Base-by-base conservation (phyloP, 148 eudicot species). In the Suaeda aralocaspica region DNA sequence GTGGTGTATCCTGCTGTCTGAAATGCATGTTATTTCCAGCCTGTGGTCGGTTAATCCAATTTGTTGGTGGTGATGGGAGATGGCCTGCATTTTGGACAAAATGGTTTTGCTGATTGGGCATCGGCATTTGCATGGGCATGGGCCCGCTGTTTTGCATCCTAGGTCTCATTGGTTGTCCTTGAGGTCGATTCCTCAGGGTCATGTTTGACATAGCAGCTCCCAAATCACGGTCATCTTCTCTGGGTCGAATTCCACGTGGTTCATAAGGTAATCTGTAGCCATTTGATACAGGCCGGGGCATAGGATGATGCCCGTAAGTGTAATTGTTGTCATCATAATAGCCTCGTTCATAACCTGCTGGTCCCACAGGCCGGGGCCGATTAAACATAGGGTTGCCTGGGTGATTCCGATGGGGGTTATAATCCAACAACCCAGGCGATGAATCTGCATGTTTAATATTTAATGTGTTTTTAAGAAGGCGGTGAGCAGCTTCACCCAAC, bases 401-500 rank as follows among this genome's bases (percentile, higher is more conserved):
- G 60, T 49, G 73, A 86, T 81, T 81, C 56, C 77, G 79, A 63
- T 77, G 45, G 59, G 79, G 75, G 73, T 58, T 68, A 51, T 80
- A 80, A 48, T 83, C 80, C 56, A 74, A 46, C 7, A 67, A 60
- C 49, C 84, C 88, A 55, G 79, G 79, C 56, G 81, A 59, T 60
- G 81, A 76, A 46, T 59, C 79, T 72, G 76, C 72, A 39, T 83
- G 78, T 81, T 76, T 91, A 29, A 91, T 77, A 80, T 87, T 89
- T 68, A 95, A 71, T 21, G 91, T 81, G 77, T 89, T 91, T 71
- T 81, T 88, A 49, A 95, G 75, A 65, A 95, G 84, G 72, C 97
- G 97, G 67, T 89, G 89, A 46, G 97, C 97, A 69, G 99, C 99
- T 82, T 91, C 88, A 51, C 99, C 99, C 76, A 95, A 82, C 73